A percentile compares a stretch with the other conserved stretches of the same genome.
Conservation (phyloP, 1,284 basidiomycete species). For the Sporisorium exsertum region DNA sequence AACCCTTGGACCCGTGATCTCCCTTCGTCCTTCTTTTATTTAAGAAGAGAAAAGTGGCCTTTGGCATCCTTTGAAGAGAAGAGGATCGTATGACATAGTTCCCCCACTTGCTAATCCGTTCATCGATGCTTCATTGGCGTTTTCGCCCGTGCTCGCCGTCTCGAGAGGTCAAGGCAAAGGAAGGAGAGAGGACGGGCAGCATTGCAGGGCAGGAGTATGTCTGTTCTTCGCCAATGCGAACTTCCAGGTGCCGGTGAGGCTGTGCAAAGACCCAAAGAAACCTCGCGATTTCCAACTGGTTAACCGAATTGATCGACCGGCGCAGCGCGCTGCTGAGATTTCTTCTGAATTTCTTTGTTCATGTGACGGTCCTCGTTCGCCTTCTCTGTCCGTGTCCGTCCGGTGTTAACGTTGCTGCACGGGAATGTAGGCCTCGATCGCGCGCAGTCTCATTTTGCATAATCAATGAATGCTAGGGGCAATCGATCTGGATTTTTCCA, state of each 20-base stretch:
- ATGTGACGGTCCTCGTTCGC: not conserved
- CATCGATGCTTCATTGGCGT: not conserved
- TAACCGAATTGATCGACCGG: not conserved
- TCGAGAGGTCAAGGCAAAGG: too few relatives aligned
- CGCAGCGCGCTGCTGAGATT: not conserved
- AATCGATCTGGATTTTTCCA: not conserved
- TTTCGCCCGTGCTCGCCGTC: too few relatives aligned
- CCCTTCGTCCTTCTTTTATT: too few relatives aligned
- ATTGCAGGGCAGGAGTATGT: not conserved
- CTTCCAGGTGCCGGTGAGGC: not conserved
- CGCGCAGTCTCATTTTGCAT: not conserved
- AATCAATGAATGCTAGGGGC: not conserved
- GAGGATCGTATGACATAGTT: not conserved
- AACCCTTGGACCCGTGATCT: slow-evolving; percentile 2
- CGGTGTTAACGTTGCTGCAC: slow-evolving; percentile 1
- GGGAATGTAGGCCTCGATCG: not conserved
- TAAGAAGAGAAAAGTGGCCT: too few relatives aligned
- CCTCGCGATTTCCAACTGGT: not conserved
- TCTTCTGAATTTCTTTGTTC: not conserved
- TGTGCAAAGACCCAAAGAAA: not conserved
- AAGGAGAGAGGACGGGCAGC: not conserved
- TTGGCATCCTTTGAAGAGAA: too few relatives aligned
- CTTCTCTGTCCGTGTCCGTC: not conserved
- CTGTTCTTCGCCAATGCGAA: not conserved
- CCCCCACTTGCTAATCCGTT: not conserved